Evolutionary conservation across 139 green algal species (phyloP), one percentile per base, ranked within the genome.

Genomic region (Closterium sp.): DNA sequence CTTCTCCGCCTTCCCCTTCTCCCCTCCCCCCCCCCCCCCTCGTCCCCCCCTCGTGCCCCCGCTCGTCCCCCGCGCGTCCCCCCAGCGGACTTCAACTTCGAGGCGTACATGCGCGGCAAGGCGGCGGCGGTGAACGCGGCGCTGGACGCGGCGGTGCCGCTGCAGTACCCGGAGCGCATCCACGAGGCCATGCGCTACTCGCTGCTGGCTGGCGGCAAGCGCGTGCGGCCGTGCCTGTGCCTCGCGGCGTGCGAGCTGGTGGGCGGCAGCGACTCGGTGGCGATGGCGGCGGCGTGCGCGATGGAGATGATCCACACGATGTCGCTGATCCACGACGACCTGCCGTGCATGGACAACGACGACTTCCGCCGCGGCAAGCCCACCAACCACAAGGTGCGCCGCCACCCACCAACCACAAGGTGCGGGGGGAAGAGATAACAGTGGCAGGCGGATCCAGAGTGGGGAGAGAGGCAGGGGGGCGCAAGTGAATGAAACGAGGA

Each of bases 261-360:
- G 28, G 98, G 98, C 66, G 98, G 97, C 85, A 94, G 33, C 34
- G 30, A 86, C 6, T 93, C 96, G 35, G 43, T 94, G 69, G 97
- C 96, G 28, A 97, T 99, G 96, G 97, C 98, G 16, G 95, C 98
- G 30, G 98, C 98, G 6, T 99, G 97, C 91, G 97, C 98, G 34
- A 96, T 99, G 95, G 98, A 99, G 93, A 99, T 99, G 96, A 96
- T 99, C 69, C 98, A 99, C 96, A 99, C 97, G 30, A 99, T 99
- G 98, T 97, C 94, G 25, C 92, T 98, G 32, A 98, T 99, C 90
- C 97, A 99, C 93, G 97, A 98, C 87, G 98, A 99, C 94, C 95
- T 99, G 88, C 98, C 98, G 16, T 96, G 95, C 69, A 99, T 99
- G 97, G 98, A 99, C 96, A 99, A 99, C 90, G 98, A 99, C 92